These are phyloP conservation scores for Phytomonas francai DNA, from an alignment of 208 protist species.

Conservation along the genomic window DNA sequence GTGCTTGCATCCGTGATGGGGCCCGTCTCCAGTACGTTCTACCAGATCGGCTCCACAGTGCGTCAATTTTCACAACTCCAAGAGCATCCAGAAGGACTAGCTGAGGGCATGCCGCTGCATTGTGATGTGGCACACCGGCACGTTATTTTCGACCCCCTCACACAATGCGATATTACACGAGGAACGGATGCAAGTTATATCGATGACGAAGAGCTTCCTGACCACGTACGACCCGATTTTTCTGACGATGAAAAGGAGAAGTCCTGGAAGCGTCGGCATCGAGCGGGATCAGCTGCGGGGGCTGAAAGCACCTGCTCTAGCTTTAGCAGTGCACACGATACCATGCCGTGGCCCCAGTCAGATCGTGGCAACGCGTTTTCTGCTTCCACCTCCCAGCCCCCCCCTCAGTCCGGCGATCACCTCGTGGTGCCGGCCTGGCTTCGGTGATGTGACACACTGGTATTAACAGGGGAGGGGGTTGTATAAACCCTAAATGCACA, in stretches of 20 bases:
- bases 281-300: background rate
- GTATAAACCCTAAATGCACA: too few relatives aligned
- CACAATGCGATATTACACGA: constrained; percentile 44
- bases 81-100: background rate
- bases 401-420: too few relatives aligned
- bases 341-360: too few relatives aligned
- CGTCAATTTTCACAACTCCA: constrained; percentile 18
- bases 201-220: constrained; percentile 83
- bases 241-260: constrained; percentile 81
- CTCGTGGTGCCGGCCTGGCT: too few relatives aligned
- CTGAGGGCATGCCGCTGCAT: constrained; percentile 27
- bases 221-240: constrained; percentile 75
- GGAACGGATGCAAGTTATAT: constrained; percentile 86
- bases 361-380: too few relatives aligned
- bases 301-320: too few relatives aligned
- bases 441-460: too few relatives aligned
- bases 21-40: constrained; percentile 45
- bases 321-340: too few relatives aligned
- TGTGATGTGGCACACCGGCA: constrained; percentile 44
- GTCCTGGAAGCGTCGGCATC: constrained; percentile 72
- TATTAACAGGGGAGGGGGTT: too few relatives aligned
- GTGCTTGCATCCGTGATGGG: constrained; percentile 50
- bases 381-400: too few relatives aligned
- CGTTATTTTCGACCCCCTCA: constrained; percentile 42
- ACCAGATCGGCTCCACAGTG: constrained; percentile 25